Conservation (phyloP, 352 stramenopile species). For the Peronospora tabacina region DNA sequence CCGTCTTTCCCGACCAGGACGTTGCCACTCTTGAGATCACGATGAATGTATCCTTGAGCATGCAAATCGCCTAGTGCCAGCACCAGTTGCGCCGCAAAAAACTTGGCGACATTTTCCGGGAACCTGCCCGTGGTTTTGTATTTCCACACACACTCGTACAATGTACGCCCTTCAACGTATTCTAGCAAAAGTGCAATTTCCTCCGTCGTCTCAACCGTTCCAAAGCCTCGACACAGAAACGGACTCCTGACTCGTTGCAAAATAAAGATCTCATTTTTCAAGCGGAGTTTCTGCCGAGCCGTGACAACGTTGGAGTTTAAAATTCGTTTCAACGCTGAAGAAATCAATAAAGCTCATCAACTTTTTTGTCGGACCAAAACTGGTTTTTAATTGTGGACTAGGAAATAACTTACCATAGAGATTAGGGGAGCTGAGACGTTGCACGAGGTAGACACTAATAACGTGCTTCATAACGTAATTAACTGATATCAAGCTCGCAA, state of each 20-base stretch:
- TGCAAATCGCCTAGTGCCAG: conserved; percentile 52
- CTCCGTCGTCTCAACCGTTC: conserved; percentile 22
- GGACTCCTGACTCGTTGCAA: conserved; percentile 30
- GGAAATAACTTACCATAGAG: conserved; percentile 30
- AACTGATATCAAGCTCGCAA: too few relatives aligned
- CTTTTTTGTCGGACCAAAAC: background rate
- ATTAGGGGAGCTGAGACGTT: conserved; percentile 12
- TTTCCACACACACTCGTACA: conserved; percentile 71
- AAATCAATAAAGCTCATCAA: too few relatives aligned
- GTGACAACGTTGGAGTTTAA: conserved; percentile 26
- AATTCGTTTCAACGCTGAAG: conserved; percentile 58
- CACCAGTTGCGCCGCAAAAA: conserved; percentile 64
- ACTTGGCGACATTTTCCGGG: conserved; percentile 44
- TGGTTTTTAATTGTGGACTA: background rate
- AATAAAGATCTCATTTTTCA: conserved; percentile 41
- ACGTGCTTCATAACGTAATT: background rate
- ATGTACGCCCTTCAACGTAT: conserved; percentile 44
- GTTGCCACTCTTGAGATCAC: conserved; percentile 79
- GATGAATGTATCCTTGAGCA: conserved; percentile 47
- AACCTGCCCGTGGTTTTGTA: conserved; percentile 36
- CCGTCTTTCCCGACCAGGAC: conserved; percentile 41
- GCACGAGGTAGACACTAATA: conserved; percentile 48
- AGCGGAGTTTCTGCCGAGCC: conserved; percentile 35
- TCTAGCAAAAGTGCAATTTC: conserved; percentile 41
- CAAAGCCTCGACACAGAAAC: conserved; percentile 42